Percentiles rank a stretch among this genome's conserved stretches.
Conservation (phyloP, 345 rosid genomes). For the Syzygium aqueum region DNA sequence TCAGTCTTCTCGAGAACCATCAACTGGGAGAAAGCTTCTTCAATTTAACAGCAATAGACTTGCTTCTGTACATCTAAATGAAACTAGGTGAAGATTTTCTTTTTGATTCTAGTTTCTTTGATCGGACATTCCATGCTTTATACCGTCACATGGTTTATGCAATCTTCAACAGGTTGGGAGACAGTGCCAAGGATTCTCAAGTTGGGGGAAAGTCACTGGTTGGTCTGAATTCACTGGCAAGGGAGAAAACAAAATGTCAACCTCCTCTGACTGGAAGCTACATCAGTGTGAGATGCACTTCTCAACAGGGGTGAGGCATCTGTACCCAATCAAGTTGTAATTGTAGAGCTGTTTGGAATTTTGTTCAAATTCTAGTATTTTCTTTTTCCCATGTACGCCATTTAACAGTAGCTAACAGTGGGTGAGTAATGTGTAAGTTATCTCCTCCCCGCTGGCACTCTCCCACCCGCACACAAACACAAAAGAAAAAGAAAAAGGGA, state of each 20-base stretch:
- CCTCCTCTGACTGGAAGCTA: background rate
- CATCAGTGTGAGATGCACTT: background rate
- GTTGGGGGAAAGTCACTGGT: conserved; percentile 14
- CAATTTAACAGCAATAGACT: conserved; percentile 17
- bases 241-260: background rate
- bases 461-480: background rate
- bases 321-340: background rate
- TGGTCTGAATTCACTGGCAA: conserved; percentile 5
- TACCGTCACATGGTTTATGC: background rate
- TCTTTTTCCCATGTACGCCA: background rate
- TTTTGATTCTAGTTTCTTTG: background rate
- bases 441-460: background rate
- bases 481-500: background rate
- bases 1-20: conserved; percentile 12
- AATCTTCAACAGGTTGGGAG: conserved; percentile 22
- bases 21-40: conserved; percentile 11
- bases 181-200: conserved; percentile 7
- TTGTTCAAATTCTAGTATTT: background rate
- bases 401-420: background rate
- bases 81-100: background rate
- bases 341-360: background rate
- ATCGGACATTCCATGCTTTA: background rate
- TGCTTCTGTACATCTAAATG: background rate
- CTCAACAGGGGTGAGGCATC: background rate
- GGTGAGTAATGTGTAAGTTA: background rate